Base-by-base conservation (phyloP, 352 stramenopile genomes). In the Globisporangium irregulare region DNA sequence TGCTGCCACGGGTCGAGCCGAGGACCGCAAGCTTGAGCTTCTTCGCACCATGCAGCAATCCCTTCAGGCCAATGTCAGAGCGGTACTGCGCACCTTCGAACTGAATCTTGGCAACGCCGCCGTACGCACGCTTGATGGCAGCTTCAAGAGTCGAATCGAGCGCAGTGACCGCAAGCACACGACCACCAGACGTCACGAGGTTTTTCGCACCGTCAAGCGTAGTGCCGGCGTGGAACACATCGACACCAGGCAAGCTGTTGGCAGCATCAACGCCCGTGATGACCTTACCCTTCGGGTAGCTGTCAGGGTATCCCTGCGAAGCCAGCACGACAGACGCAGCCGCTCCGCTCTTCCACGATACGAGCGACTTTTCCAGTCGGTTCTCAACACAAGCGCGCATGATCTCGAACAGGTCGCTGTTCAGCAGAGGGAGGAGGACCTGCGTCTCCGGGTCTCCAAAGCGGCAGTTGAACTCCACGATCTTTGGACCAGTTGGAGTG, bases 381-480 rank as follows among this genome's bases (percentile, higher is more conserved):
- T 97, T 93, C 68, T 99, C 89, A 22, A 97, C 97, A 75, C 97
- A 99, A 22, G 97, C 96, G 58, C 83, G 83, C 82, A 99, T 97
- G 62, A 99, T 91, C 79, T 99, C 97, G 68, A 98, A 99, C 57
- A 99, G 80, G 73, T 99, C 98, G 50, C 90, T 98, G 74, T 99
- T 89, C 50, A 99, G 86, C 25, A 99, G 85, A 36, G 98, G 97
- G 53, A 99, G 86, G 41, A 99, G 73, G 34, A 99, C 97, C 68
- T 99, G 95, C 1, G 98, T 99, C 85, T 99, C 98, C 14, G 98
- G 98, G 79, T 99, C 98, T 66, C 98, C 98, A 70, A 99, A 99
- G 64, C 98, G 94, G 74, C 97, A 99, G 82, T 99, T 99, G 78
- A 98, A 99, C 90, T 99, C 98, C 20, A 99, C 89, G 32, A 99